phyloP scores from a whole-genome alignment of 106 monocot genomes.

The Xerophyta viscosa region DNA sequence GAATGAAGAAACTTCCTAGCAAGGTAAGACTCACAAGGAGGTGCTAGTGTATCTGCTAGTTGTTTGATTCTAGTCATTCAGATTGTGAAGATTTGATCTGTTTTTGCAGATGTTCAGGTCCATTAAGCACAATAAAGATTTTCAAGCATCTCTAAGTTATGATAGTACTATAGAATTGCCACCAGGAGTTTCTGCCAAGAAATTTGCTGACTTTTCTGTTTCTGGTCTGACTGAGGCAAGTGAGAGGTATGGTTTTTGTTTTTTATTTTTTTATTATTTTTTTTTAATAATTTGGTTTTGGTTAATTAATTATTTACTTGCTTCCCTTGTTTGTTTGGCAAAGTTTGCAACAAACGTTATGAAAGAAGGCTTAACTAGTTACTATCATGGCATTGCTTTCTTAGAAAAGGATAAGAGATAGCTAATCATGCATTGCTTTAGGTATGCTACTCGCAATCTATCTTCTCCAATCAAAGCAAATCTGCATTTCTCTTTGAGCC shows the following conservation, averaged over 20 bases:
- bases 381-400: no score
- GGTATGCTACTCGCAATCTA: conserved; percentile 75
- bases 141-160: conserved; percentile 77
- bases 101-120: conserved; percentile 67
- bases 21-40: conserved; percentile 80
- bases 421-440: no score
- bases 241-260: conserved; percentile 58
- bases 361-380: no score
- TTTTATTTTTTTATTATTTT: neutral
- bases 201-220: conserved; percentile 63
- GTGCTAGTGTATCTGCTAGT: no score
- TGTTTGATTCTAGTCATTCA: no score
- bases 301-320: no score
- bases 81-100: no score
- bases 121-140: conserved; percentile 79
- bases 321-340: no score
- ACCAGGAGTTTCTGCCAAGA: conserved; percentile 52
- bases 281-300: no score
- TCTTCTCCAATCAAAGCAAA: conserved; percentile 95
- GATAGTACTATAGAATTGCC: conserved; percentile 53
- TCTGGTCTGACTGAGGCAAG: conserved; percentile 78
- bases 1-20: conserved; percentile 92
- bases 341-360: no score
- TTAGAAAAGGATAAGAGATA: no score
- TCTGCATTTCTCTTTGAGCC: conserved; percentile 90